Percentiles rank a stretch among this genome's conserved stretches.
phyloP scores from a whole-genome alignment of 352 stramenopile genomes.

The Blastocystis sp. region DNA sequence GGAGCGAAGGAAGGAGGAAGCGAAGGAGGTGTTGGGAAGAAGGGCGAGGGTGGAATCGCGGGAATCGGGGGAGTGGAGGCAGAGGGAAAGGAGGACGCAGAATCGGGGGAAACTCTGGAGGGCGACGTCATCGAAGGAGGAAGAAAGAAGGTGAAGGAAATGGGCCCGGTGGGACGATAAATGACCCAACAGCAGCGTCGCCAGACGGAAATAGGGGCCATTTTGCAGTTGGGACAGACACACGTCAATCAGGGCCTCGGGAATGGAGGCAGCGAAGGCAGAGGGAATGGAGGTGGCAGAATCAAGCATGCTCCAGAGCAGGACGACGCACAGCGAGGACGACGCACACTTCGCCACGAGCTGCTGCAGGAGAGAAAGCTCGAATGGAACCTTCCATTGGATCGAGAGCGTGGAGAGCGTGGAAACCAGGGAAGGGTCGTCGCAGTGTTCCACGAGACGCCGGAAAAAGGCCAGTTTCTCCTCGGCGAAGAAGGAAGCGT shows the following conservation, averaged over 20 bases:
- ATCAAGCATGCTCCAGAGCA: background rate
- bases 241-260: background rate
- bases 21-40: background rate
- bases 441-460: background rate
- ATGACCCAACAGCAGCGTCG: background rate
- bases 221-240: background rate
- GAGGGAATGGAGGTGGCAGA: background rate
- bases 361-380: background rate
- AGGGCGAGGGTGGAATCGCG: background rate
- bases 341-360: background rate
- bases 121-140: too few species aligned
- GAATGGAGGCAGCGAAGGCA: background rate
- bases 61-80: background rate
- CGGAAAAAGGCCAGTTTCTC: slow-evolving; percentile 21
- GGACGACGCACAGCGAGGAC: background rate
- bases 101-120: background rate
- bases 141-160: background rate
- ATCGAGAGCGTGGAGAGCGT: background rate
- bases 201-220: background rate
- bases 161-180: background rate
- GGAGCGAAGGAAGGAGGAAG: too few species aligned
- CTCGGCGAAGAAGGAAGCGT: slow-evolving; percentile 20
- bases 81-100: background rate
- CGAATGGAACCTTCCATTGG: background rate
- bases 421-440: background rate